phyloP scores from a whole-genome alignment of 2,329 filamentous ascomycete genomes.

The Neofusicoccum laricinum region DNA sequence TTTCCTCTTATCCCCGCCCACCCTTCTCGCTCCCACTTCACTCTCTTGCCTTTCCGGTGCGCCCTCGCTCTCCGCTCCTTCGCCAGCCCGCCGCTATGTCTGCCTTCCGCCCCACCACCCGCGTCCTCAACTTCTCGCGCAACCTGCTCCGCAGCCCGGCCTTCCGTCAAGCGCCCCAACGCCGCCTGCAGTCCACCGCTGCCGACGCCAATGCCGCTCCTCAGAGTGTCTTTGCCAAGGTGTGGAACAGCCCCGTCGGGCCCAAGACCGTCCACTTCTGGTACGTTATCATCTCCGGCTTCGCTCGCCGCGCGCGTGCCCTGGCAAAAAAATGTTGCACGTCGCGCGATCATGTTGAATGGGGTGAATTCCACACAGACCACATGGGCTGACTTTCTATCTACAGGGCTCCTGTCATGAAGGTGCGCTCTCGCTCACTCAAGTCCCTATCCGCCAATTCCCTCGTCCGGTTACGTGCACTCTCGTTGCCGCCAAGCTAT shows the following conservation, averaged over 20 bases:
- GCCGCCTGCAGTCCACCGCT: constrained; percentile 69
- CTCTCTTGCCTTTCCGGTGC: not conserved
- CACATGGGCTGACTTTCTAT: not conserved
- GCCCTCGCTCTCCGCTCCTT: not conserved
- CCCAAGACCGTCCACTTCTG: constrained; percentile 93
- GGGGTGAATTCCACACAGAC: not conserved
- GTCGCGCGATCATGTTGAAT: not conserved
- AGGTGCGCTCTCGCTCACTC: constrained; percentile 44
- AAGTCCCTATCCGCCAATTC: not conserved
- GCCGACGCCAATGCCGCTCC: constrained; percentile 40
- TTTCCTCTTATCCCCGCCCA: constrained; percentile 8
- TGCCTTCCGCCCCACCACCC: constrained; percentile 55
- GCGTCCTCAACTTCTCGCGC: constrained; percentile 54
- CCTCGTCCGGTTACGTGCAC: not conserved
- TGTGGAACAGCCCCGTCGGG: constrained; percentile 54
- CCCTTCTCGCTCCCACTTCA: constrained; percentile 40
- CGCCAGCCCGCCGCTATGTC: constrained; percentile 41
- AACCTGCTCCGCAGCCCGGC: constrained; percentile 27
- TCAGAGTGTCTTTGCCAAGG: constrained; percentile 63
- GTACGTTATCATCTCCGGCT: constrained; percentile 48
- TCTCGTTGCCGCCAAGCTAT: not conserved
- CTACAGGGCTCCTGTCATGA: constrained; percentile 88
- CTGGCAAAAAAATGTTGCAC: not conserved
- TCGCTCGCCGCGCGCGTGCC: not conserved
- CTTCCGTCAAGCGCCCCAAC: constrained; percentile 54